Conservation (phyloP, 345 rosid species). For the Salix arbutifolia region DNA sequence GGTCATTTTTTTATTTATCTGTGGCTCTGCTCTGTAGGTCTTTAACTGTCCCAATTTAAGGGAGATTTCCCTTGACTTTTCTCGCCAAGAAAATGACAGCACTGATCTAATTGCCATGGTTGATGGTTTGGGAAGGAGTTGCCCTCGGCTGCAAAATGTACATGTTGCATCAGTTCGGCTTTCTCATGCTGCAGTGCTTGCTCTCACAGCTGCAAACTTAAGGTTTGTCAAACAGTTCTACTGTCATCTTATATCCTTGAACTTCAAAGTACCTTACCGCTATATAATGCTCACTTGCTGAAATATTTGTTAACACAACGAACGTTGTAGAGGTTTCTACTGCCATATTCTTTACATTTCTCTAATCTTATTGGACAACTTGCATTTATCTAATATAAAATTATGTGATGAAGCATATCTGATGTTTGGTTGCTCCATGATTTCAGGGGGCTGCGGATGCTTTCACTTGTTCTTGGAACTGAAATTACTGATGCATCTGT, state of each 20-base stretch:
- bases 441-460: conserved; percentile 80
- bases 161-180: conserved; percentile 82
- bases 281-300: not conserved
- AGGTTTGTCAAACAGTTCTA: conserved; percentile 49
- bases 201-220: conserved; percentile 74
- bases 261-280: not conserved
- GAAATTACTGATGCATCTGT: conserved; percentile 91
- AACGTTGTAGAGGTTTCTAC: not conserved
- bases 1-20: not conserved
- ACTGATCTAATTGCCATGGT: conserved; percentile 67
- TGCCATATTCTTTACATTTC: not conserved
- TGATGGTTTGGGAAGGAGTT: conserved; percentile 72
- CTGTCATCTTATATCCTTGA: not conserved
- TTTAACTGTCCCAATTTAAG: conserved; percentile 76
- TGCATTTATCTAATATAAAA: not conserved
- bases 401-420: not conserved
- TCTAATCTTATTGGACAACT: not conserved
- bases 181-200: conserved; percentile 75
- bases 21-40: conserved; percentile 35
- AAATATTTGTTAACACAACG: not conserved
- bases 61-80: conserved; percentile 83
- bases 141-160: conserved; percentile 68
- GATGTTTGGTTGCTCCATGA: conserved; percentile 7
- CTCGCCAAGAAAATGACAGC: conserved; percentile 66
- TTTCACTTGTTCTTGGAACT: conserved; percentile 88